Evolutionary conservation across 345 rosid species (phyloP).

Genomic region (Mercurialis annua): DNA sequence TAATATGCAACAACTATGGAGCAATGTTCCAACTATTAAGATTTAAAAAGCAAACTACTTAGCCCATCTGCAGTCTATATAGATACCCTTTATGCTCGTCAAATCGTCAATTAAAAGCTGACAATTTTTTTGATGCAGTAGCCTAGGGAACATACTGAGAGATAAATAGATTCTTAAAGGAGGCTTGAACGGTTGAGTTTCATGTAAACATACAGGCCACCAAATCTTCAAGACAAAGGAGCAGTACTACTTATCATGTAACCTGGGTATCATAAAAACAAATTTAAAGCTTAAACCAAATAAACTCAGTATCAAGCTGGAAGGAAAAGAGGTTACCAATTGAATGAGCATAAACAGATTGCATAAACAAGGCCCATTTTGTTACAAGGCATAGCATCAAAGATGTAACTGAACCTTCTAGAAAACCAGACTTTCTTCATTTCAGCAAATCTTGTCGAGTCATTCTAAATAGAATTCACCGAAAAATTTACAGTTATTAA

Average conservation of each 20-base stretch:
- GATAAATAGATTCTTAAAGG: conserved; percentile 68
- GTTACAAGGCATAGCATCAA: conserved; percentile 45
- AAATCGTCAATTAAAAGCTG: too few relatives aligned
- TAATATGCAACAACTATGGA: not conserved
- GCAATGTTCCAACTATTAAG: not conserved
- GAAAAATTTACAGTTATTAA: not conserved
- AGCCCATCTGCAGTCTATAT: too few relatives aligned
- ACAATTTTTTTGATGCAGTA: not conserved
- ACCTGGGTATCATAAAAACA: conserved; percentile 45
- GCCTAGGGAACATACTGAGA: conserved; percentile 45
- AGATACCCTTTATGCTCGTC: too few relatives aligned
- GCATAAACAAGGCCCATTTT: conserved; percentile 60
- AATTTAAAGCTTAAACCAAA: not conserved
- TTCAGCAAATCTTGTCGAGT: conserved; percentile 42
- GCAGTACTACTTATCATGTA: conserved; percentile 40
- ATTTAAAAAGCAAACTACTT: too few relatives aligned
- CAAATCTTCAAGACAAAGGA: conserved; percentile 61
- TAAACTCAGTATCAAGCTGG: too few relatives aligned
- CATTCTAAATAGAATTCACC: too few relatives aligned
- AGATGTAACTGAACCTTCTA: conserved; percentile 56
- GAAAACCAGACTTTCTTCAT: conserved; percentile 66
- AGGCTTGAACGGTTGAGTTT: conserved; percentile 81
- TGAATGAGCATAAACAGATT: conserved; percentile 59
- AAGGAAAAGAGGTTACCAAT: conserved; percentile 50
- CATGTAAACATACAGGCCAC: conserved; percentile 84